Base-by-base conservation (phyloP, 1,284 basidiomycete species). In the Puccinia coronata region DNA sequence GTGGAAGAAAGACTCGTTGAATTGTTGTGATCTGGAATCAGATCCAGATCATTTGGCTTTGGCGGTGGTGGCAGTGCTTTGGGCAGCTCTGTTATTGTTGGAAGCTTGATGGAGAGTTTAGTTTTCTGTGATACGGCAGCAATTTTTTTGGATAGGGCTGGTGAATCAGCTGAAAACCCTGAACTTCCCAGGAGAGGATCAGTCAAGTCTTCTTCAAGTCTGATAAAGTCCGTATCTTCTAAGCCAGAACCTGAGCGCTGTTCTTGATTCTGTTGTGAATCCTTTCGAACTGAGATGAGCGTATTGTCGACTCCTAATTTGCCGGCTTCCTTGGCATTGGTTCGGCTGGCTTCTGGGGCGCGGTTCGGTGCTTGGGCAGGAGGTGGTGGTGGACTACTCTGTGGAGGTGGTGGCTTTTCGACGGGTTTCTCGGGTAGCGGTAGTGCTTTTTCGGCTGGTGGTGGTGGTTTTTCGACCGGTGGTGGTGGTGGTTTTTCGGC, bases 141-240 rank as follows among this genome's bases (percentile, higher is more conserved):
- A 43, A 34, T 36, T 20, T 71, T 71, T 53, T 18, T 47, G 20
- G 69, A 67, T 36, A 51, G 20, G n/a, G 28, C 47, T 70, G 67
- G 43, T 23, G 61, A 63, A 41, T 39, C 36, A 16, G 36, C 36
- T n/a, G 36, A n/a, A 49, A 5, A 28, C 2, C 14, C 41, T n/a
- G 67, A 49, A 49, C n/a, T 41, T 51, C 31, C 47, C 25, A 53
- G n/a, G 5, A 1, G 16, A 36, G 43, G 14, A 31, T 53, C 28
- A 8, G 43, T 14, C 49, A 12, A 18, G 39, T 28, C 47, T 49
- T 18, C 9, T 20, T 39, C 67, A 70, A 5, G 41, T 23, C 4
- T 16, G 31, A 43, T n/a, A 20, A 12, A 2, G 28, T 2, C 5
- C 43, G 23, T 47, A 70, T 18, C n/a, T 39, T 23, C 41, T 41